Conservation (phyloP, 2,329 filamentous ascomycete genomes). For the Cladosporium sp. region DNA sequence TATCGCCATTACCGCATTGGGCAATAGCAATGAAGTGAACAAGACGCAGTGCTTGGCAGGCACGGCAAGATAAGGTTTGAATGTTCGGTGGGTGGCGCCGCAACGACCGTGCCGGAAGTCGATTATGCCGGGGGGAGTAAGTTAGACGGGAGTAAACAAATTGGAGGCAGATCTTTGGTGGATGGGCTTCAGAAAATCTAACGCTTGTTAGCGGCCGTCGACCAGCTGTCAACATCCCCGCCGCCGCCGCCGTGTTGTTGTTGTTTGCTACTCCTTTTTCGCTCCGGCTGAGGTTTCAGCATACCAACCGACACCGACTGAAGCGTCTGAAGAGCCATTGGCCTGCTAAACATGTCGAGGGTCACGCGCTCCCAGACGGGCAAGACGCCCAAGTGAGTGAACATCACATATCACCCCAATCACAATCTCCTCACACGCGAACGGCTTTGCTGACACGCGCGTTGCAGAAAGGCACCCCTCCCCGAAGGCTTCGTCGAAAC, state of each 20-base stretch:
- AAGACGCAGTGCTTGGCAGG: conserved; percentile 16
- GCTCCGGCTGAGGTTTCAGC: conserved; percentile 4
- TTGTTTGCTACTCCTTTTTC: background rate
- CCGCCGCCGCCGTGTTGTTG: conserved; percentile 5
- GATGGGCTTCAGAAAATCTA: conserved; percentile 7
- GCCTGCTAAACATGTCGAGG: conserved; percentile 29
- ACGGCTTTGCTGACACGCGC: conserved; percentile 18
- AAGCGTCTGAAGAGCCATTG: conserved; percentile 17
- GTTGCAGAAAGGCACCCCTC: conserved; percentile 40
- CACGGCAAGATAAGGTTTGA: conserved; percentile 12
- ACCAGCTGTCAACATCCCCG: conserved; percentile 19
- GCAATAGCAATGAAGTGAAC: conserved; percentile 8
- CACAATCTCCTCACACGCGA: background rate
- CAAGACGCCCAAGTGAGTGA: conserved; percentile 48
- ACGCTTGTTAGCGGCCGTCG: conserved; percentile 3
- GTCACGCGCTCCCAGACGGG: conserved; percentile 49
- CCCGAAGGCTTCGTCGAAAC: conserved; percentile 52
- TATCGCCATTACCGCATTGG: background rate
- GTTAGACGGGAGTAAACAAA: conserved; percentile 5
- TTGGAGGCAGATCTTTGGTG: background rate
- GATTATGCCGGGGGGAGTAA: conserved; percentile 13
- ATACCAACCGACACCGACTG: background rate
- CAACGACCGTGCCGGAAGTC: conserved; percentile 5
- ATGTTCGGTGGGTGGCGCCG: background rate
- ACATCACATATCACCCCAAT: background rate